These are phyloP conservation scores for Penicillium fimorum DNA, from an alignment of 495 filamentous ascomycete species.

Conservation along the genomic window DNA sequence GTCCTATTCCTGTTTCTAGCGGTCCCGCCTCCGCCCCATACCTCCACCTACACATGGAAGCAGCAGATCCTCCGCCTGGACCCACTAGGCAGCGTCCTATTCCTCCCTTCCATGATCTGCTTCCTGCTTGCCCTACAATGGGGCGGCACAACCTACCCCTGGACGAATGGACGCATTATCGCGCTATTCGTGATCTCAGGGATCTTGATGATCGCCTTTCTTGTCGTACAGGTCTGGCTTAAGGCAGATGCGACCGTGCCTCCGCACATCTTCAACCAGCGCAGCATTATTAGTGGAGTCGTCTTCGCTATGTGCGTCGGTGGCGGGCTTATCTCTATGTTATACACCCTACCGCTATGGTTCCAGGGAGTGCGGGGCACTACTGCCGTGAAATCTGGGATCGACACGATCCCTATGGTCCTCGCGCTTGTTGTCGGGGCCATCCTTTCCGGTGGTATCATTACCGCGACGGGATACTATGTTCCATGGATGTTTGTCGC, in stretches of 20 bases:
- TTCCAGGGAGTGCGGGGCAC: conserved; percentile 62
- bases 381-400: conserved; percentile 34
- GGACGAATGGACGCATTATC: conserved; percentile 53
- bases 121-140: conserved; percentile 60
- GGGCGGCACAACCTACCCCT: conserved; percentile 56
- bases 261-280: conserved; percentile 54
- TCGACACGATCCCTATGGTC: conserved; percentile 43
- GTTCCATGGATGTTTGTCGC: conserved; percentile 57
- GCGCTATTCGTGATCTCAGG: conserved; percentile 53
- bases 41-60: conserved; percentile 11
- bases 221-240: conserved; percentile 45
- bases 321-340: conserved; percentile 33
- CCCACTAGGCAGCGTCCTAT: conserved; percentile 45
- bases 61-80: conserved; percentile 50
- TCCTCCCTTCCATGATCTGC: conserved; percentile 51
- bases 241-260: conserved; percentile 52
- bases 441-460: conserved; percentile 49
- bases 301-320: conserved; percentile 27
- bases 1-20: conserved; percentile 51
- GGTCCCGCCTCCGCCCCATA: conserved; percentile 24
- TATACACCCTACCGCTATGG: conserved; percentile 73
- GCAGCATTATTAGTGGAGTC: conserved; percentile 51
- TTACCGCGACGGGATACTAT: conserved; percentile 65
- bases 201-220: conserved; percentile 45
- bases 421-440: conserved; percentile 44